These are phyloP conservation scores for Colletotrichum euphorbiae DNA, from an alignment of 2,329 filamentous ascomycete genomes.

Conservation along the genomic window DNA sequence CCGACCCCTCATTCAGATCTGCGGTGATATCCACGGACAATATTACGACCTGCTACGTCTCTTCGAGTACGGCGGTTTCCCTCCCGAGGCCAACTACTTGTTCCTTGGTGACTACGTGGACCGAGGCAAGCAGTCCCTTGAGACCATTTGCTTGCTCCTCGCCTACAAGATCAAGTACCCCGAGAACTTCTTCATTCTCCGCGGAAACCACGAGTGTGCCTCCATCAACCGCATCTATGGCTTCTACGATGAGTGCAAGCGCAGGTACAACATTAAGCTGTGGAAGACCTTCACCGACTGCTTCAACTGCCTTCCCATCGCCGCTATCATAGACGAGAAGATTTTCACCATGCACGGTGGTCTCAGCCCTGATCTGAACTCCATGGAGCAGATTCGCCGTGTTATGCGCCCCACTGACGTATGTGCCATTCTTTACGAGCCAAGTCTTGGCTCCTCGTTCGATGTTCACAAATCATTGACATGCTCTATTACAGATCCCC, in stretches of 20 bases:
- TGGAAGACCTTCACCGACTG: constrained; percentile 99
- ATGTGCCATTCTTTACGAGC: constrained; percentile 59
- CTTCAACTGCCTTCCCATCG: constrained; percentile 99
- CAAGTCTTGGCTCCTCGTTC: constrained; percentile 15
- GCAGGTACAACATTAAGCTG: constrained; percentile 98
- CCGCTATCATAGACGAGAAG: constrained; percentile 99
- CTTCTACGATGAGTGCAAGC: constrained; percentile 99
- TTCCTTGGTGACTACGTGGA: constrained; percentile 99
- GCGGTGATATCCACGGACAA: constrained; percentile 98
- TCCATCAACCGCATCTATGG: constrained; percentile 99
- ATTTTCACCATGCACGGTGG: constrained; percentile 99
- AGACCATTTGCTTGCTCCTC: constrained; percentile 96
- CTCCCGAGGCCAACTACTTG: constrained; percentile 98
- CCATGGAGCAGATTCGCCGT: constrained; percentile 99
- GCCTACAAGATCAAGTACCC: constrained; percentile 99
- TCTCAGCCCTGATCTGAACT: constrained; percentile 96
- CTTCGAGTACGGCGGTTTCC: constrained; percentile 98
- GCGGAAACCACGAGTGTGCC: constrained; percentile 98
- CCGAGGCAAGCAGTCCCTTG: constrained; percentile 97
- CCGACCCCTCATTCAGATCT: constrained; percentile 74
- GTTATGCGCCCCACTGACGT: constrained; percentile 99
- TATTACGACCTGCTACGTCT: constrained; percentile 98
- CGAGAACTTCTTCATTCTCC: constrained; percentile 99
- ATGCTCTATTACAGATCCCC: constrained; percentile 76
- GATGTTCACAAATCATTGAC: constrained; percentile 9